These are phyloP conservation scores for Clonostachys solani DNA, from an alignment of 2,329 filamentous ascomycete species.

Conservation along the genomic window DNA sequence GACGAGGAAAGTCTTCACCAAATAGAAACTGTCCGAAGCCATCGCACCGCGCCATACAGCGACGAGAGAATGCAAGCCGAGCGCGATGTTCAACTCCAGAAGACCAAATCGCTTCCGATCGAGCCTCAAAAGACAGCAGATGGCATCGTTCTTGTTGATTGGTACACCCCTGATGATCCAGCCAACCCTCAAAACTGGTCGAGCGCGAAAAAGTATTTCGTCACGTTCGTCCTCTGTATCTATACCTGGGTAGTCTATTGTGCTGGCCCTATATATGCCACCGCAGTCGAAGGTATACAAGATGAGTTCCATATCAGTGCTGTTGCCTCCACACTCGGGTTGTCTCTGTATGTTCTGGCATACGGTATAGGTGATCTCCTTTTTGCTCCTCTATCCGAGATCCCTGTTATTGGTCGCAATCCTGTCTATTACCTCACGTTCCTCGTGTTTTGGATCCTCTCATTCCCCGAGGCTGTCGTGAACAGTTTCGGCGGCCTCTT, in stretches of 20 bases:
- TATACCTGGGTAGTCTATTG: constrained; percentile 45
- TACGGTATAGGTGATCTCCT: constrained; percentile 40
- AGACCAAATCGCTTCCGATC: too few species aligned
- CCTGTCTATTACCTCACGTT: constrained; percentile 53
- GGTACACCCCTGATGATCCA: constrained; percentile 42
- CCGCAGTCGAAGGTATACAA: constrained; percentile 33
- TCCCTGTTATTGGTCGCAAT: constrained; percentile 54
- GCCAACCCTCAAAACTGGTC: constrained; percentile 49
- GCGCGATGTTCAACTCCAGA: too few species aligned
- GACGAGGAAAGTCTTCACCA: too few species aligned
- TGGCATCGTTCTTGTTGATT: constrained; percentile 13
- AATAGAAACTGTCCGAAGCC: too few species aligned
- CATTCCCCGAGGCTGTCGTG: constrained; percentile 46
- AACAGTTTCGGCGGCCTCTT: constrained; percentile 49
- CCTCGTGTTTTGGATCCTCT: constrained; percentile 51
- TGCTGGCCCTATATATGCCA: constrained; percentile 32
- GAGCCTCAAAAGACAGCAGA: too few species aligned
- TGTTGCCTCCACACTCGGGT: constrained; percentile 42
- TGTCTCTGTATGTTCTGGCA: constrained; percentile 48
- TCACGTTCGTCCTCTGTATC: constrained; percentile 32
- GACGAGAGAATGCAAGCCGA: too few species aligned
- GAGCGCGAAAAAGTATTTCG: constrained; percentile 22
- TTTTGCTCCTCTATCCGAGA: constrained; percentile 53
- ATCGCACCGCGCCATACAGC: too few species aligned
- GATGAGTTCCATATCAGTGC: constrained; percentile 41